Evolutionary conservation across 1,284 basidiomycete genomes (phyloP).

Genomic region (Cutaneotrichosporon cavernicola): DNA sequence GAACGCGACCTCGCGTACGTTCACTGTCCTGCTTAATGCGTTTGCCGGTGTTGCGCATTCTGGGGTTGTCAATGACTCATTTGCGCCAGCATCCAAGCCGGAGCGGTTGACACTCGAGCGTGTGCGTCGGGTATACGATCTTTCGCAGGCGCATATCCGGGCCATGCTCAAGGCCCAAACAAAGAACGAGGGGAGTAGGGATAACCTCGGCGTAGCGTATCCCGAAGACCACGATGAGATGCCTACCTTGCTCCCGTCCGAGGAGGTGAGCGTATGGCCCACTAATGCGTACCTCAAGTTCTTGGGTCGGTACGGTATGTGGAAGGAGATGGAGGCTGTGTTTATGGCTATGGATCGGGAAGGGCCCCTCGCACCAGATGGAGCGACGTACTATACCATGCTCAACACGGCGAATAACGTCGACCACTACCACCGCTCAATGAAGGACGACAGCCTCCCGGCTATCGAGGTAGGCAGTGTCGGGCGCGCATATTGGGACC

Average conservation of each 20-base stretch:
- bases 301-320: slow-evolving; percentile 39
- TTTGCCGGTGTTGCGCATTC: slow-evolving; percentile 39
- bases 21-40: slow-evolving; percentile 46
- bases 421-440: slow-evolving; percentile 14
- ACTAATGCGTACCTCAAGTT: slow-evolving; percentile 52
- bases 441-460: slow-evolving; percentile 1
- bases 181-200: neutral
- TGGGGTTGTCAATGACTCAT: slow-evolving; percentile 11
- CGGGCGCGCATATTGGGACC: slow-evolving; percentile 36
- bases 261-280: slow-evolving; percentile 34
- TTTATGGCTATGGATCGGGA: slow-evolving; percentile 37
- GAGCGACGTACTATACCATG: slow-evolving; percentile 44
- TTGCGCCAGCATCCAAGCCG: slow-evolving; percentile 20
- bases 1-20: slow-evolving; percentile 44
- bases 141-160: slow-evolving; percentile 38
- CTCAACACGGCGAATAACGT: slow-evolving; percentile 29
- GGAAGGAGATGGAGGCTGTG: slow-evolving; percentile 43
- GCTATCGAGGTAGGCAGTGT: slow-evolving; percentile 23
- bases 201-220: slow-evolving; percentile 15
- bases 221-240: neutral
- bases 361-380: slow-evolving; percentile 42
- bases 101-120: slow-evolving; percentile 37
- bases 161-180: neutral
- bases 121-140: slow-evolving; percentile 41
- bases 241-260: neutral